These are phyloP conservation scores for Coprinopsis marcescibilis DNA, from an alignment of 768 basidiomycete genomes.

Conservation along the genomic window DNA sequence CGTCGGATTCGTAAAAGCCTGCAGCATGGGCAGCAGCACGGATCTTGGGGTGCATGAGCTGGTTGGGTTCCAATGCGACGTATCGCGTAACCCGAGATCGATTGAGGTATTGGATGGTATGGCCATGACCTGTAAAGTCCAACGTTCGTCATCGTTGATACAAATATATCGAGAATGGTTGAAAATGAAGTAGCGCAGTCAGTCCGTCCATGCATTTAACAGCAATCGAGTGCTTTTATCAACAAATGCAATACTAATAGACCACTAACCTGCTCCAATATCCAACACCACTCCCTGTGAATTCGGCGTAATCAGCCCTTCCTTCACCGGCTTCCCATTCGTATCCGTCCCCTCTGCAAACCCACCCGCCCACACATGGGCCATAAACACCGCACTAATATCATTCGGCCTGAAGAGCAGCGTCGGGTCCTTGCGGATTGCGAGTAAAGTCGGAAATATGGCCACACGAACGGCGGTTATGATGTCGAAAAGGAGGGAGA, in stretches of 20 bases:
- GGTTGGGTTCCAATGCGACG: slow-evolving; percentile 69
- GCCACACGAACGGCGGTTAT: slow-evolving; percentile 29
- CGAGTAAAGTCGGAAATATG: slow-evolving; percentile 40
- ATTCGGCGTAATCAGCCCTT: slow-evolving; percentile 42
- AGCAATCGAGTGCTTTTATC: neutral
- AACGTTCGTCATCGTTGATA: too few species aligned
- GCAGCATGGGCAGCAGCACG: slow-evolving; percentile 39
- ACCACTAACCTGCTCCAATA: slow-evolving; percentile 52
- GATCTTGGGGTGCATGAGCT: slow-evolving; percentile 54
- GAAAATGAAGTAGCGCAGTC: too few species aligned
- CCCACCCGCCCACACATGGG: slow-evolving; percentile 44
- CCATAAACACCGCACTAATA: slow-evolving; percentile 53
- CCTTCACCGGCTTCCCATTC: slow-evolving; percentile 34
- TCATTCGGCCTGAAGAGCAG: slow-evolving; percentile 39
- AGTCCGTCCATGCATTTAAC: too few species aligned
- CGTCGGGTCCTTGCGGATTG: slow-evolving; percentile 33
- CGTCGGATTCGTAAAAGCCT: slow-evolving; percentile 49
- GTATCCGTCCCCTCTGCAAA: slow-evolving; percentile 47
- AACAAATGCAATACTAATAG: neutral
- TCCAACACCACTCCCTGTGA: slow-evolving; percentile 62
- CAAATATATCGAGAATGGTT: too few species aligned
- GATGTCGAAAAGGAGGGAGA: slow-evolving; percentile 31
- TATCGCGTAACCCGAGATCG: slow-evolving; percentile 50
- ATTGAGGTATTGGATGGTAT: slow-evolving; percentile 58
- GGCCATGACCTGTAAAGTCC: slow-evolving; percentile 57